These are phyloP conservation scores for Achaetomiella virescens DNA, from an alignment of 495 filamentous ascomycete species.

Conservation along the genomic window DNA sequence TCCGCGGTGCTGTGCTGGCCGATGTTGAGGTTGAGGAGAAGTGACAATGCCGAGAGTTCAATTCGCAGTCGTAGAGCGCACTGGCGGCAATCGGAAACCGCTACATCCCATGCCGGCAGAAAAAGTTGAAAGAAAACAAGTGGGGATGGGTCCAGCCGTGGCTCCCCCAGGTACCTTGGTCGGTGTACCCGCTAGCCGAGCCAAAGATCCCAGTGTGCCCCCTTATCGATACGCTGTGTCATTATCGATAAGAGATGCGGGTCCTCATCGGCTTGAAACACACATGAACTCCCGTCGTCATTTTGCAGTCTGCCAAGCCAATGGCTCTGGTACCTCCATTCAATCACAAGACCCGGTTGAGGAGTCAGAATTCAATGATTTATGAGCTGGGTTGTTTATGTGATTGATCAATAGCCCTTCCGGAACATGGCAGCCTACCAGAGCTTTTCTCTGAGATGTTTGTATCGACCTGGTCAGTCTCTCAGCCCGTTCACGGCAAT, in stretches of 20 bases:
- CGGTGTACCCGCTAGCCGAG: slow-evolving; percentile 3
- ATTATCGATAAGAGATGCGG: neutral
- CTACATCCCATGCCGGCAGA: slow-evolving; percentile 18
- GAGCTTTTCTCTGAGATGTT: too few species aligned
- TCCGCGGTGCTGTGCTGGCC: neutral
- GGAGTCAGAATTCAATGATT: too few species aligned
- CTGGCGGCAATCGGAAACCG: slow-evolving; percentile 6
- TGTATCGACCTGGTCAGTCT: too few species aligned
- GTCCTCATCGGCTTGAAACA: neutral
- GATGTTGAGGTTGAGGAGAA: neutral
- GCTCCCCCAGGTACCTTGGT: slow-evolving; percentile 17
- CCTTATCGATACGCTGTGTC: slow-evolving; percentile 11
- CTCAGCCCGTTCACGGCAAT: too few species aligned
- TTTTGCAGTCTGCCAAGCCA: too few species aligned
- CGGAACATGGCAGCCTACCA: too few species aligned
- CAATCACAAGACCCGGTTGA: too few species aligned
- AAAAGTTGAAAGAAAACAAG: slow-evolving; percentile 32
- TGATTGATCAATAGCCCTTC: too few species aligned
- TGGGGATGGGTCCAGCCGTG: slow-evolving; percentile 23
- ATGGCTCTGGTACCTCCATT: too few species aligned
- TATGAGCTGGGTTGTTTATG: too few species aligned
- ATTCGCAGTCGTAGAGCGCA: slow-evolving; percentile 3
- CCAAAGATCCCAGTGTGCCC: neutral
- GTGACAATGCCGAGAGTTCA: neutral
- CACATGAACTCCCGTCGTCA: neutral